Evolutionary conservation across 331 rosid species (phyloP).

Genomic region (Cydonia oblonga): DNA sequence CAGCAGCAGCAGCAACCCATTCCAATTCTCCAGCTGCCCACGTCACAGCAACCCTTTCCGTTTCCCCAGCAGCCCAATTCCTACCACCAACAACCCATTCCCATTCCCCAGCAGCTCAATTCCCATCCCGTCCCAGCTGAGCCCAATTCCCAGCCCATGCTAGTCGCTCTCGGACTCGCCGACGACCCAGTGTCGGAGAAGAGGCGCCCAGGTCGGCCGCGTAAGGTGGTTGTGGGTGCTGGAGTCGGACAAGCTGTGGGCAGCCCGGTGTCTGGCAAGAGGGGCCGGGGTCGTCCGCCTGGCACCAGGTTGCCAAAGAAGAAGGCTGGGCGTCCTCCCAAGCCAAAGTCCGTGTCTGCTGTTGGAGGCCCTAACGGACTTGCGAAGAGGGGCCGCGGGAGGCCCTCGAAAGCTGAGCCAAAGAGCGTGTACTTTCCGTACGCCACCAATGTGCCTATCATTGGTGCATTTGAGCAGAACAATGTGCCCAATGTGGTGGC

Average conservation of each 20-base stretch:
- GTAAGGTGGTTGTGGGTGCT: constrained; percentile 9
- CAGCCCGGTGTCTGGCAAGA: constrained; percentile 9
- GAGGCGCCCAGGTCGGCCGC: constrained; percentile 49
- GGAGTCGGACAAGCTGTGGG: neutral
- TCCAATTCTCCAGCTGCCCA: too few species aligned
- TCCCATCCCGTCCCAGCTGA: neutral
- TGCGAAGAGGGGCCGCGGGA: constrained; percentile 50
- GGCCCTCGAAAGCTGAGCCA: constrained; percentile 48
- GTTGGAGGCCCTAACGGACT: constrained; percentile 9
- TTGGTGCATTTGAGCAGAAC: constrained; percentile 9
- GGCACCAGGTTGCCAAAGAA: constrained; percentile 20
- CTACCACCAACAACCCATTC: neutral
- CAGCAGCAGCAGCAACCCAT: neutral
- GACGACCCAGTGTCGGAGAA: constrained; percentile 34
- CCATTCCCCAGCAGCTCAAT: constrained; percentile 1
- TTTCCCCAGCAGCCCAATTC: neutral
- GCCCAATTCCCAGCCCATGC: constrained; percentile 28
- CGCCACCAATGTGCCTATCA: constrained; percentile 19
- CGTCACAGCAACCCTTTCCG: neutral
- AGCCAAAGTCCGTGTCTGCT: constrained; percentile 29
- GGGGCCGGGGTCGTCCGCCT: constrained; percentile 50
- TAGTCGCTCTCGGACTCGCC: constrained; percentile 52
- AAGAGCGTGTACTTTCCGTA: constrained; percentile 41
- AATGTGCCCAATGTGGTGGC: neutral
- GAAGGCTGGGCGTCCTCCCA: constrained; percentile 40